phyloP scores from a whole-genome alignment of 306 rosid species.

The Abrus precatorius region DNA sequence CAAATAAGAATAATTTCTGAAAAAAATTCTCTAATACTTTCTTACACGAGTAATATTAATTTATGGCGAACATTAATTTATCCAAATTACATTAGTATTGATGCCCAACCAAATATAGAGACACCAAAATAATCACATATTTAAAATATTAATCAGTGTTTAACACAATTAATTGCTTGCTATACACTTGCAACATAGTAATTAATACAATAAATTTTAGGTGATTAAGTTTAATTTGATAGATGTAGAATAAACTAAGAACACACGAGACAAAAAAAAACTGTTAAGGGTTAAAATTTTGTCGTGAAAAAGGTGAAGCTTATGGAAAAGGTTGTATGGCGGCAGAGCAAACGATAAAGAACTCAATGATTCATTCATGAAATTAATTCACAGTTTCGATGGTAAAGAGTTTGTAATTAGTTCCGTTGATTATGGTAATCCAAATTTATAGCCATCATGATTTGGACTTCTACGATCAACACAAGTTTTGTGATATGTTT shows the following conservation, averaged over 20 bases:
- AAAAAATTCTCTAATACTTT: too few species aligned
- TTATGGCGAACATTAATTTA: too few species aligned
- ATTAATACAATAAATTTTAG: background rate
- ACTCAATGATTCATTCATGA: slow-evolving; percentile 43
- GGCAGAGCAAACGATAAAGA: slow-evolving; percentile 37
- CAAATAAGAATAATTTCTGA: too few species aligned
- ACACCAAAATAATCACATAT: too few species aligned
- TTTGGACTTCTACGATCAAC: slow-evolving; percentile 19
- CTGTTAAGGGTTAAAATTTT: slow-evolving; percentile 22
- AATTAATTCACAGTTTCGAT: slow-evolving; percentile 33
- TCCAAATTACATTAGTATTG: too few species aligned
- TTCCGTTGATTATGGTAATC: slow-evolving; percentile 46
- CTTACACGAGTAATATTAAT: too few species aligned
- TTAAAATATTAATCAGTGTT: too few species aligned
- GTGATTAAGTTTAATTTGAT: background rate
- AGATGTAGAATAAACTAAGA: background rate
- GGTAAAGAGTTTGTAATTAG: slow-evolving; percentile 3
- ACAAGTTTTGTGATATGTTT: background rate
- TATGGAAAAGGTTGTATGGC: slow-evolving; percentile 20
- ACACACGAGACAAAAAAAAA: slow-evolving; percentile 21
- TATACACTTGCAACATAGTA: too few species aligned
- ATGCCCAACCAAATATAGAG: too few species aligned
- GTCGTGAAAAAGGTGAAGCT: slow-evolving; percentile 28
- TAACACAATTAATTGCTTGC: too few species aligned
- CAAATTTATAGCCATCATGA: slow-evolving; percentile 29